phyloP scores from a whole-genome alignment of 352 stramenopile genomes.

The Pythium vanterpoolii region DNA sequence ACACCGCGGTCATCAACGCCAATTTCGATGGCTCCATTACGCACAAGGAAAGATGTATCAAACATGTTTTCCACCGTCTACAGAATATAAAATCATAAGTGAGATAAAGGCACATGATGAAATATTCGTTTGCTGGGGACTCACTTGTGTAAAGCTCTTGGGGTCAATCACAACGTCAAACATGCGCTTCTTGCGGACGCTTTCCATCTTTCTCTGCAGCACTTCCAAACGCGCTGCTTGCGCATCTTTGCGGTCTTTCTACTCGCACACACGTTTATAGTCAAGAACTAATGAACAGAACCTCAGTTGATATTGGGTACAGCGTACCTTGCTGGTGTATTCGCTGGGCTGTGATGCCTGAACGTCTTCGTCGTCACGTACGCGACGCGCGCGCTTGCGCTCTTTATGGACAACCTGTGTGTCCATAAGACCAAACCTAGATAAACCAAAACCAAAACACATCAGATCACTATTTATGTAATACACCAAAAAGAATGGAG shows the following conservation, averaged over 20 bases:
- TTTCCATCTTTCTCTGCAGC: conserved; percentile 57
- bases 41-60: conserved; percentile 80
- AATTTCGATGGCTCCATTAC: conserved; percentile 66
- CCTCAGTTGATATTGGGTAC: background rate
- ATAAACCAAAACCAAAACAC: background rate
- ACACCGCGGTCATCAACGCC: conserved; percentile 52
- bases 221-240: conserved; percentile 70
- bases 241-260: conserved; percentile 78
- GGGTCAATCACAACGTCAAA: conserved; percentile 76
- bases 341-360: conserved; percentile 60
- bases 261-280: background rate
- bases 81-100: background rate
- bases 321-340: conserved; percentile 66
- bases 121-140: background rate
- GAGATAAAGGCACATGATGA: background rate
- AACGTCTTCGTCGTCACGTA: conserved; percentile 43
- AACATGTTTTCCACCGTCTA: conserved; percentile 85
- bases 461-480: background rate
- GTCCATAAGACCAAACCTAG: conserved; percentile 70
- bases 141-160: conserved; percentile 73
- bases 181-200: conserved; percentile 33
- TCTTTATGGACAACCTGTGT: conserved; percentile 75
- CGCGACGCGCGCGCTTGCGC: conserved; percentile 43
- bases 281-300: background rate
- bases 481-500: background rate